A percentile compares a stretch with the other conserved stretches of the same genome.
Conservation (phyloP, 805 yeast species). For the Candida maesae region DNA sequence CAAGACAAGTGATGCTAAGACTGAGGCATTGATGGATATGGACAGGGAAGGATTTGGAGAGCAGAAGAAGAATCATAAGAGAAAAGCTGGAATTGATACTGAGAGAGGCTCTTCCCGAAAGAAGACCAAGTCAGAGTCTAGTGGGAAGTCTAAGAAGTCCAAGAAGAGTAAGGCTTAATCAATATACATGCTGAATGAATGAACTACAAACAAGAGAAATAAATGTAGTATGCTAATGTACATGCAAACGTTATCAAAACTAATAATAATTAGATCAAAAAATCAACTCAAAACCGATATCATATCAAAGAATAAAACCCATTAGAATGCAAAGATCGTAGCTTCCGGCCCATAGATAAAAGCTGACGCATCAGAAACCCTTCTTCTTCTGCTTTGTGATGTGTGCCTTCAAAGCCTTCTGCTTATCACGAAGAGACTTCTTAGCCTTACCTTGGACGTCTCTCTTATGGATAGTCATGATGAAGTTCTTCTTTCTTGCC, state of each 20-base stretch:
- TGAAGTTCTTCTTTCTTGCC: slow-evolving; percentile 97
- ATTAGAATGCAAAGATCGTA: neutral
- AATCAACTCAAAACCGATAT: neutral
- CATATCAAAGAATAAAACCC: slow-evolving; percentile 1
- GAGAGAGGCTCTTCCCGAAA: slow-evolving; percentile 5
- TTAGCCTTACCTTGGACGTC: slow-evolving; percentile 93
- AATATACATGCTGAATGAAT: too few relatives aligned
- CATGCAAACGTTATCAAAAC: too few relatives aligned
- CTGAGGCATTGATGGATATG: slow-evolving; percentile 92
- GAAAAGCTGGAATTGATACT: slow-evolving; percentile 20
- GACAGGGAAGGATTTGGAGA: slow-evolving; percentile 89
- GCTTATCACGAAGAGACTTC: slow-evolving; percentile 86
- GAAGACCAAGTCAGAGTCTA: neutral
- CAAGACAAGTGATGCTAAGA: slow-evolving; percentile 72
- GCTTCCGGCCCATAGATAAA: neutral
- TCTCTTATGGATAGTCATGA: slow-evolving; percentile 96
- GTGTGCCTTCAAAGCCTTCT: slow-evolving; percentile 81
- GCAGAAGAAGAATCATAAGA: slow-evolving; percentile 48
- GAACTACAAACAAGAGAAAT: too few relatives aligned
- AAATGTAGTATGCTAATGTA: slow-evolving; percentile 10
- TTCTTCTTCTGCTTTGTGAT: slow-evolving; percentile 87
- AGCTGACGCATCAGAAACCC: slow-evolving; percentile 43
- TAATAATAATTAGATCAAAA: neutral
- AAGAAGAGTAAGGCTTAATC: slow-evolving; percentile 10
- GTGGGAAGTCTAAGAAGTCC: slow-evolving; percentile 2